Evolutionary conservation across 1,139 yeast genomes (phyloP).

Genomic region (Sugiyamaella pinicola): DNA sequence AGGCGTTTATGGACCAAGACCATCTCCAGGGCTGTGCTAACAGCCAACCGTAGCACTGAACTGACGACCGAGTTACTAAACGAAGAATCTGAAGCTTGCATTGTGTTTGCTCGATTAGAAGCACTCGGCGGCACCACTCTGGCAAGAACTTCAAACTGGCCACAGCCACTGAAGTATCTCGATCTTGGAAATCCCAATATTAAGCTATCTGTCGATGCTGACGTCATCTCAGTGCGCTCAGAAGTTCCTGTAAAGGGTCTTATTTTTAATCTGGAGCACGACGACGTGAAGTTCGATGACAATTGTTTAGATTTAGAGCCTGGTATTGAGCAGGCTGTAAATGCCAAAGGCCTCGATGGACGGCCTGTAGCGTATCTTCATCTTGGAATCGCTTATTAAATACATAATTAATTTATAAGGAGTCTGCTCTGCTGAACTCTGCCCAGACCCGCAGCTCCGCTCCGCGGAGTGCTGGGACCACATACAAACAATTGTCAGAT

Average conservation of each 20-base stretch:
- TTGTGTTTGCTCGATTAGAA: constrained; percentile 7
- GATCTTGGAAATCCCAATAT: constrained; percentile 20
- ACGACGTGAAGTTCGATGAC: constrained; percentile 30
- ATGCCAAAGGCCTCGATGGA: constrained; percentile 23
- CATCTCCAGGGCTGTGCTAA: constrained; percentile 16
- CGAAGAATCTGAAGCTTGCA: constrained; percentile 1
- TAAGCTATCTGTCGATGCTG: constrained; percentile 18
- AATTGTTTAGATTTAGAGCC: constrained; percentile 32
- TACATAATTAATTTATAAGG: no score
- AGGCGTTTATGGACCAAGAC: constrained; percentile 42
- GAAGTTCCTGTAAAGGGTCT: constrained; percentile 29
- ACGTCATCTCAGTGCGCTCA: constrained; percentile 19
- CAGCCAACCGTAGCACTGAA: constrained; percentile 7
- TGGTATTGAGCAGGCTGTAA: constrained; percentile 20
- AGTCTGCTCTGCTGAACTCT: no score
- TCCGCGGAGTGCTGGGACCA: no score
- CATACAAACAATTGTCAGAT: no score
- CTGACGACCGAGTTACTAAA: constrained; percentile 1
- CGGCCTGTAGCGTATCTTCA: constrained; percentile 21
- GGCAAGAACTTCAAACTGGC: constrained; percentile 29
- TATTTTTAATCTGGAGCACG: constrained; percentile 22
- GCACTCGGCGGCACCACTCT: background rate
- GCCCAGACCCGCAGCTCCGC: no score
- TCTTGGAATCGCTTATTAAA: constrained; percentile 10
- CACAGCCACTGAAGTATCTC: constrained; percentile 31